phyloP scores from a whole-genome alignment of 139 green algal species.

The Asterochloris sp. region DNA sequence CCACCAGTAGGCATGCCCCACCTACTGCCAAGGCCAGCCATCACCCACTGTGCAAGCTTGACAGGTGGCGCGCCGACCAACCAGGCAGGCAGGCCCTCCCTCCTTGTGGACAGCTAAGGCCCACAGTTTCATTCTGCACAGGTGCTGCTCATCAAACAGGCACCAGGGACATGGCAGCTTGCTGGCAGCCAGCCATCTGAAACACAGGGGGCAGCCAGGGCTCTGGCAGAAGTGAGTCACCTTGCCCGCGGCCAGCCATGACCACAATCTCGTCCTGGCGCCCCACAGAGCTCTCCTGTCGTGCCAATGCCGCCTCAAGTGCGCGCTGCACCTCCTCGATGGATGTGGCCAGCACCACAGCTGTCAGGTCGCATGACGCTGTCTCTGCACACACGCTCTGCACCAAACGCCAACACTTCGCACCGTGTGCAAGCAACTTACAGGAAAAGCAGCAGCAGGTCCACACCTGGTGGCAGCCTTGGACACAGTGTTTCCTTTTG shows the following conservation, averaged over 20 bases:
- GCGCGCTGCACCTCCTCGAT: constrained; percentile 58
- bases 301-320: constrained; percentile 30
- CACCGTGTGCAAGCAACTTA: background rate
- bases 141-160: too few species aligned
- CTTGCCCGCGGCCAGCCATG: background rate
- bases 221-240: background rate
- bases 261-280: background rate
- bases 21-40: too few species aligned
- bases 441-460: background rate
- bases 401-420: background rate
- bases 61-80: too few species aligned
- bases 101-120: too few species aligned
- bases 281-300: constrained; percentile 3
- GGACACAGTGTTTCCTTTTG: too few species aligned
- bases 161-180: too few species aligned
- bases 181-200: too few species aligned
- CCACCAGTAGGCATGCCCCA: too few species aligned
- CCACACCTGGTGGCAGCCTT: background rate
- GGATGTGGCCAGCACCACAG: constrained; percentile 43
- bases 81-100: too few species aligned
- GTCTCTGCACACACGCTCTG: constrained; percentile 79
- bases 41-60: too few species aligned
- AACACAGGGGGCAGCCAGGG: too few species aligned
- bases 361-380: constrained; percentile 82
- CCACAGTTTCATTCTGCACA: too few species aligned